Conservation (phyloP, 495 filamentous ascomycete genomes). For the Xylaria curta region DNA sequence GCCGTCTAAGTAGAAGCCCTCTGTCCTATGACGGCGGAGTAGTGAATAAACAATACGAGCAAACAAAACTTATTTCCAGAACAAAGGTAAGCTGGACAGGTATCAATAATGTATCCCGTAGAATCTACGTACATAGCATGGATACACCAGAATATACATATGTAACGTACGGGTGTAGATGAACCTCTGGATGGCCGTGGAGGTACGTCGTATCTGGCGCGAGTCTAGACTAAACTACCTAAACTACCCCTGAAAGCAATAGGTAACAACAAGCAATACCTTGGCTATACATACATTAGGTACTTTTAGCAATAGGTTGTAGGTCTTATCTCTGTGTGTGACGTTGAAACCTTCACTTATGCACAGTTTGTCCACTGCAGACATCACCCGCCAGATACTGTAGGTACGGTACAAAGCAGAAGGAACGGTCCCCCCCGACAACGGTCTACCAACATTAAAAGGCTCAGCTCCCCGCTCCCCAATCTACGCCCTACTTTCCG, state of each 20-base stretch:
- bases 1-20: neutral
- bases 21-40: neutral
- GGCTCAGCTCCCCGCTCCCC: conserved; percentile 22
- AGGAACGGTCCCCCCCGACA: conserved; percentile 19
- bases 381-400: neutral
- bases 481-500: neutral
- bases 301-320: neutral
- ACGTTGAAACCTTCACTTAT: neutral
- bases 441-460: conserved; percentile 26
- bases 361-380: neutral
- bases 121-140: neutral
- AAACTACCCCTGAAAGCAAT: neutral
- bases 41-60: neutral
- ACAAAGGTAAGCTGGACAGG: neutral
- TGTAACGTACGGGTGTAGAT: neutral
- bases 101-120: neutral
- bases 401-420: neutral
- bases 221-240: neutral
- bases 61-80: conserved; percentile 13
- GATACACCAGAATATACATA: neutral
- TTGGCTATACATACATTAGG: neutral
- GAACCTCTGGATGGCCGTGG: neutral
- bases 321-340: conserved; percentile 18
- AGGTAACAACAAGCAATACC: neutral
- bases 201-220: neutral